Evolutionary conservation across 306 rosid species (phyloP).

Genomic region (Begonia fuchsioides): DNA sequence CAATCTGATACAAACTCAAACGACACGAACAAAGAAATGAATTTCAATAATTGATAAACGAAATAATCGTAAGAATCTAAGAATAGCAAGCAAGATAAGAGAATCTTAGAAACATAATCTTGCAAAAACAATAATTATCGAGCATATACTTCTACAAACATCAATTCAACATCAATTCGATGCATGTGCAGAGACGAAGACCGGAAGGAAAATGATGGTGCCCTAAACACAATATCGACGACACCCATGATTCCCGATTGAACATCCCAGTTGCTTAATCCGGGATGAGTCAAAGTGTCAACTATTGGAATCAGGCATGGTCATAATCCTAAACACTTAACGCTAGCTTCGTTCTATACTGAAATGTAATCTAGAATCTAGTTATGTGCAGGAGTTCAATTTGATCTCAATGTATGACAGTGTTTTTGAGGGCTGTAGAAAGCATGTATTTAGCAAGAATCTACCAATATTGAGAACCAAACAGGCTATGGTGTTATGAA

Average conservation of each 20-base stretch:
- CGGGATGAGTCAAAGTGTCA: slow-evolving; percentile 69
- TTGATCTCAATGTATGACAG: slow-evolving; percentile 77
- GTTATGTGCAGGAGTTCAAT: slow-evolving; percentile 49
- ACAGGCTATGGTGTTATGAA: no score
- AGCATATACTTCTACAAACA: no score
- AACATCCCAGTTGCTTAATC: slow-evolving; percentile 54
- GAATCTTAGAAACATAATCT: no score
- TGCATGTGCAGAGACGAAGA: slow-evolving; percentile 69
- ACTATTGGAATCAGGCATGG: slow-evolving; percentile 73
- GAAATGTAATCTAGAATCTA: no score
- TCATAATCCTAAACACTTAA: background rate
- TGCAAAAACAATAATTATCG: no score
- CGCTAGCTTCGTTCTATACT: no score
- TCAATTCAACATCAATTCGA: no score
- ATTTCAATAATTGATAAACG: no score
- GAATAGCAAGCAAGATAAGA: no score
- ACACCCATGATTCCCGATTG: slow-evolving; percentile 80
- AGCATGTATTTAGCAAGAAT: slow-evolving; percentile 63
- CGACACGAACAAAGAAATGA: no score
- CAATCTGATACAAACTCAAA: no score
- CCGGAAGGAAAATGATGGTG: slow-evolving; percentile 98
- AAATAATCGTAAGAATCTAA: no score
- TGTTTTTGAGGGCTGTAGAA: slow-evolving; percentile 89
- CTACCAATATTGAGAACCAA: slow-evolving; percentile 51
- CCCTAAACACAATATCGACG: slow-evolving; percentile 88